A percentile compares a stretch with the other conserved stretches of the same genome.
Conservation (phyloP, 2,329 filamentous ascomycete species). For the Xylariales sp. region DNA sequence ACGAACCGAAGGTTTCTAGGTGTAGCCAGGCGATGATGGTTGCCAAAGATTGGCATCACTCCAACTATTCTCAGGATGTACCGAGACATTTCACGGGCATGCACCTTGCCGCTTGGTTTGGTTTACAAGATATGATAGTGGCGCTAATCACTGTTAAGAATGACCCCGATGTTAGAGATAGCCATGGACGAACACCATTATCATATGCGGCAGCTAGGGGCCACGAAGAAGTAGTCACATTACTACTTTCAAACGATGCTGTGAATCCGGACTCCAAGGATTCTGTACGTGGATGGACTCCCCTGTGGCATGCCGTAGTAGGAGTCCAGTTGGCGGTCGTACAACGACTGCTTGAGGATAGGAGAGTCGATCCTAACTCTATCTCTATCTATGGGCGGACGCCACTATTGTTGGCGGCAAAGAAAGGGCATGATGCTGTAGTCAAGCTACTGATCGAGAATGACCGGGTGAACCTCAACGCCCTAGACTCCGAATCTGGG, state of each 20-base stretch:
- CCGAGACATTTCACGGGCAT: conserved; percentile 6
- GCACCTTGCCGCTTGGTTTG: conserved; percentile 23
- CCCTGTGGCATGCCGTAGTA: conserved; percentile 6
- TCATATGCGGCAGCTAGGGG: conserved; percentile 13
- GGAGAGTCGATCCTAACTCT: neutral
- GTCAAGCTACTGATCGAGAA: conserved; percentile 9
- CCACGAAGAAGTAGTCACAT: conserved; percentile 2
- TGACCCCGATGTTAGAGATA: conserved; percentile 5
- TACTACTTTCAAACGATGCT: conserved; percentile 1
- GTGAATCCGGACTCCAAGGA: conserved; percentile 11
- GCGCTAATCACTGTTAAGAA: neutral
- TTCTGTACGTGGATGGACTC: conserved; percentile 14
- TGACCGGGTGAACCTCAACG: neutral
- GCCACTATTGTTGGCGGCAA: conserved; percentile 8
- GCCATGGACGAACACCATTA: conserved; percentile 9
- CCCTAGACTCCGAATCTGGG: neutral
- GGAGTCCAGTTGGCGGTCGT: neutral
- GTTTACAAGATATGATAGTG: conserved; percentile 5
- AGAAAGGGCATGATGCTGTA: neutral
- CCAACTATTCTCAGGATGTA: neutral
- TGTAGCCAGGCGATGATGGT: conserved; percentile 8
- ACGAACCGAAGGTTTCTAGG: neutral
- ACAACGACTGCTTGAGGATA: conserved; percentile 9
- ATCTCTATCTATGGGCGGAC: neutral
- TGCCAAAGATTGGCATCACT: neutral